Base-by-base conservation (phyloP, 2,329 filamentous ascomycete genomes). In the Alternaria infectoria region DNA sequence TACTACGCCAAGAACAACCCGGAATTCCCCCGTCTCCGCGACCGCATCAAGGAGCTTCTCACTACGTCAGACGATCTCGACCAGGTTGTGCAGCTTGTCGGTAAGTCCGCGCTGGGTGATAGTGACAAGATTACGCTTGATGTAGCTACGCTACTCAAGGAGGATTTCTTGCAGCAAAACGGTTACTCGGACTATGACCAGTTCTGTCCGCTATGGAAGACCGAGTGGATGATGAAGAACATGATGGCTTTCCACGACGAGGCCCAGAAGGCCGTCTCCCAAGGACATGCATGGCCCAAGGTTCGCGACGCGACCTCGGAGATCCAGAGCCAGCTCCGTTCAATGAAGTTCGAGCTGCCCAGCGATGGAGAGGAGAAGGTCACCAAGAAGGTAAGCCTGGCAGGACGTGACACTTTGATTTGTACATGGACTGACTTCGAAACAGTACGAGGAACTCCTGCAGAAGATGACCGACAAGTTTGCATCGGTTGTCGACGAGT, bases 191-290 rank as follows among this genome's bases (percentile, higher is more conserved):
- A 98, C 82, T 98, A 99, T 80, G 96, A 99, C 79, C 94, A 98
- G 84, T 99, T 97, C 89, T 99, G 96, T 79, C 96, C 96, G 54
- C 88, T 99, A 77, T 99, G 96, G 96, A 99, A 99, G 90, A 99
- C 96, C 0, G 92, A 97, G 81, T 99, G 96, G 91, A 98, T 99
- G 96, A 99, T 99, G 96, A 97, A 97, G 88, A 91, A 93, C 69
- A 98, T 99, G 90, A 92, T 99, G 86, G 92, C 91, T 62, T 99
- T 95, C 88, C 93, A 97, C 80, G 96, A 99, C 76, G 96, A 99
- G 85, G 90, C 93, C 23, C 95, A 98, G 81, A 98, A 97, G 88
- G 93, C 93, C 7, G 88, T 99, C 77, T 87, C 91, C 6, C 93
- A 97, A 81, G 96, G 96, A 65, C 91, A 95, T 82, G 91, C 85